phyloP scores from a whole-genome alignment of 106 monocot genomes.

The Phalaenopsis equestris region DNA sequence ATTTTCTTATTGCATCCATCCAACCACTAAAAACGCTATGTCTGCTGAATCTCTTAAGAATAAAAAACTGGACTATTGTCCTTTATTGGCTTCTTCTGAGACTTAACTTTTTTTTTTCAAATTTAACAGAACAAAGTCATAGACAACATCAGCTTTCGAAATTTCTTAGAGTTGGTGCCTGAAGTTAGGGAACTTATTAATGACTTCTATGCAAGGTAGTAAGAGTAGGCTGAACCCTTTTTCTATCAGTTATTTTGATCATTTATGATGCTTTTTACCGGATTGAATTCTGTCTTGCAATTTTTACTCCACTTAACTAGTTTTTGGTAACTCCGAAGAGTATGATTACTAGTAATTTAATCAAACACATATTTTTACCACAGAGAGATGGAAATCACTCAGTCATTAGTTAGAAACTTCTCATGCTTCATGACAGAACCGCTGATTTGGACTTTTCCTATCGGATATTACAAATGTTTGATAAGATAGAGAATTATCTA shows the following conservation, averaged over 20 bases:
- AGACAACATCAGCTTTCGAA: constrained; percentile 86
- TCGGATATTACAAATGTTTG: too few species aligned
- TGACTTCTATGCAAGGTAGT: constrained; percentile 90
- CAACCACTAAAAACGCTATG: neutral
- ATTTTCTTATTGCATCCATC: neutral
- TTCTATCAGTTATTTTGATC: neutral
- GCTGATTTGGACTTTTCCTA: too few species aligned
- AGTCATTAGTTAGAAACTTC: too few species aligned
- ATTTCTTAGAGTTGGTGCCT: constrained; percentile 88
- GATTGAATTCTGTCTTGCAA: neutral
- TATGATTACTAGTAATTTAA: neutral
- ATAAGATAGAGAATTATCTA: too few species aligned
- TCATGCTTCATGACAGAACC: too few species aligned
- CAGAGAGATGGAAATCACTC: neutral
- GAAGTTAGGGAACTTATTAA: constrained; percentile 96
- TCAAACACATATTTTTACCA: neutral
- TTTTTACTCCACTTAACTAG: neutral
- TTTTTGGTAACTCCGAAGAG: neutral
- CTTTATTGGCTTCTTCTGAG: constrained; percentile 1
- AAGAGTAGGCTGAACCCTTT: neutral
- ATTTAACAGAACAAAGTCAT: constrained; percentile 76
- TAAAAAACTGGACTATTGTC: neutral
- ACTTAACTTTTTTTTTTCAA: constrained; percentile 1
- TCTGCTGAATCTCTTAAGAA: neutral
- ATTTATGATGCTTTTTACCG: neutral